phyloP scores from a whole-genome alignment of 1,284 basidiomycete species.

The Moesziomyces globuligerus region DNA sequence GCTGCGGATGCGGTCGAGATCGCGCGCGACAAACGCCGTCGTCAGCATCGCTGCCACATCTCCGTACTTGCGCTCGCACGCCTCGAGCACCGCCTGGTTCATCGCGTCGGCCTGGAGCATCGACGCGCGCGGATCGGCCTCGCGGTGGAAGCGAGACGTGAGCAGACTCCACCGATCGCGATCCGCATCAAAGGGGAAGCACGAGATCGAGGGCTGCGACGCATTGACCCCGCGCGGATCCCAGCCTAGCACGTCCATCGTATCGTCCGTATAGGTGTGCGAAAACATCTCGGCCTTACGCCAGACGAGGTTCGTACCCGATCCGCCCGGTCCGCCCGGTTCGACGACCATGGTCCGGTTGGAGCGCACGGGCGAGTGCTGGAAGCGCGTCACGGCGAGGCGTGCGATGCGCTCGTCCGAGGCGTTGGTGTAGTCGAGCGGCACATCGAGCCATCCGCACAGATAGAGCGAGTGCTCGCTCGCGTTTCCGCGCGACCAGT shows the following conservation, averaged over 20 bases:
- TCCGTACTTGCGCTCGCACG: slow-evolving; percentile 27
- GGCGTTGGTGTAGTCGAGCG: slow-evolving; percentile 45
- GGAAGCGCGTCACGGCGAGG: slow-evolving; percentile 28
- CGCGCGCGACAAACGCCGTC: slow-evolving; percentile 40
- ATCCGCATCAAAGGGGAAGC: slow-evolving; percentile 41
- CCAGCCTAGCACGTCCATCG: slow-evolving; percentile 39
- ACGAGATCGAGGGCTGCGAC: slow-evolving; percentile 28
- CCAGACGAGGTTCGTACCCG: slow-evolving; percentile 28
- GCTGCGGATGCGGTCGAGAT: slow-evolving; percentile 38
- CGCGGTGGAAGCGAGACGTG: slow-evolving; percentile 9
- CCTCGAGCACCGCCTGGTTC: slow-evolving; percentile 23
- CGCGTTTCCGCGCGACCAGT: slow-evolving; percentile 20
- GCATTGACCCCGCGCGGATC: slow-evolving; percentile 45
- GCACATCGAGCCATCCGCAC: slow-evolving; percentile 45
- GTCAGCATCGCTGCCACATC: slow-evolving; percentile 31
- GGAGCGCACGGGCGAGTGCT: slow-evolving; percentile 11
- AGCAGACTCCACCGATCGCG: slow-evolving; percentile 37
- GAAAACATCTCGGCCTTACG: slow-evolving; percentile 11
- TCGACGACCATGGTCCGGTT: slow-evolving; percentile 33
- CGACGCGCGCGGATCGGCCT: not conserved
- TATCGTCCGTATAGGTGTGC: slow-evolving; percentile 18
- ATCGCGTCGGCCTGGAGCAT: slow-evolving; percentile 21
- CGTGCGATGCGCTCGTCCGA: slow-evolving; percentile 25
- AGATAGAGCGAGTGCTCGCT: slow-evolving; percentile 17
- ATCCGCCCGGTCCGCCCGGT: slow-evolving; percentile 46